phyloP scores from a whole-genome alignment of 257 asterid genomes.

The Rehmannia glutinosa region DNA sequence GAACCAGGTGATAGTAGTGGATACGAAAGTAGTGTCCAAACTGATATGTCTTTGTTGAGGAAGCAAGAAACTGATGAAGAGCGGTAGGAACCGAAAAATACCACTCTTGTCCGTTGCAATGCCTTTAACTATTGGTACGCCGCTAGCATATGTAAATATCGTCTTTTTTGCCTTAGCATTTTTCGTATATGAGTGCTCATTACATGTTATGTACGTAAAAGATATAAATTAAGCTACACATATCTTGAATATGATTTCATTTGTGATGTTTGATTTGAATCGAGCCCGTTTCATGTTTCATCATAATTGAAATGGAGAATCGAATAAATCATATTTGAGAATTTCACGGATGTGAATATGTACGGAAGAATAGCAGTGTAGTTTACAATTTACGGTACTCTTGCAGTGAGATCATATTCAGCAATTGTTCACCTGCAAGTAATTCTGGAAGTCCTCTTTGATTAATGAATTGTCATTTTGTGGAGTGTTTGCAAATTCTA shows the following conservation, averaged over 20 bases:
- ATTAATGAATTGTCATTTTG: too few relatives aligned
- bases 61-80: slow-evolving; percentile 66
- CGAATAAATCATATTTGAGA: too few relatives aligned
- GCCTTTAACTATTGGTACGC: background rate
- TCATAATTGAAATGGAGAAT: too few relatives aligned
- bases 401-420: too few relatives aligned
- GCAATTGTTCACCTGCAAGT: too few relatives aligned
- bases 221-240: background rate
- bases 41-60: slow-evolving; percentile 44
- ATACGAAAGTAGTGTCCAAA: slow-evolving; percentile 74
- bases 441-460: too few relatives aligned
- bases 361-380: too few relatives aligned
- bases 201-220: background rate
- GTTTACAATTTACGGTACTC: too few relatives aligned
- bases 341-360: too few relatives aligned
- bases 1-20: slow-evolving; percentile 91
- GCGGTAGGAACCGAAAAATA: slow-evolving; percentile 27
- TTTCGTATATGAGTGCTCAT: background rate
- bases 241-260: background rate
- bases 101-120: background rate
- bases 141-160: background rate
- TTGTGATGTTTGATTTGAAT: background rate
- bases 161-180: background rate
- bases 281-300: too few relatives aligned
- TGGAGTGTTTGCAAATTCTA: too few relatives aligned